Conservation (phyloP, 805 yeast genomes). For the Kuraishia floccosa region DNA sequence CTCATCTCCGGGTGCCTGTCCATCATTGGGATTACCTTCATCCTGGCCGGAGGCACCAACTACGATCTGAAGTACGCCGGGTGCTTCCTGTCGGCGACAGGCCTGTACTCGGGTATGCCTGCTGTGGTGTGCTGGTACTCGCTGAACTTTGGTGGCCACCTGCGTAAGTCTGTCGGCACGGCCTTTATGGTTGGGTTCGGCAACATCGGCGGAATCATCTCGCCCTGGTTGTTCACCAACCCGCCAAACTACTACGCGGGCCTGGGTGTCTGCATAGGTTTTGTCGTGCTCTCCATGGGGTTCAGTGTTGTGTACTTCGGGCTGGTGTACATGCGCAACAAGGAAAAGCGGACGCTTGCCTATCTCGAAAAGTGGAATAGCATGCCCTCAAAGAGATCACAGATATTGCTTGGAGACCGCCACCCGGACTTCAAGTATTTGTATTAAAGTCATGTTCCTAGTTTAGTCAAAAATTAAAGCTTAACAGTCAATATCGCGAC, state of each 20-base stretch:
- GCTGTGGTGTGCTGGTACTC: conserved; percentile 58
- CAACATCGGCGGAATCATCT: conserved; percentile 60
- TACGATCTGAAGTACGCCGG: conserved; percentile 45
- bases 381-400: conserved; percentile 11
- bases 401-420: conserved; percentile 20
- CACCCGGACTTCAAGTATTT: conserved; percentile 35
- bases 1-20: conserved; percentile 21
- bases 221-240: conserved; percentile 44
- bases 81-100: conserved; percentile 46
- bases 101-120: conserved; percentile 59
- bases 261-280: conserved; percentile 36
- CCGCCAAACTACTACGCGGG: conserved; percentile 54
- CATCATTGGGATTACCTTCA: conserved; percentile 43
- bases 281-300: conserved; percentile 28
- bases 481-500: too few relatives aligned
- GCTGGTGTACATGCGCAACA: conserved; percentile 20
- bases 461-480: too few relatives aligned
- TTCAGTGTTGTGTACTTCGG: conserved; percentile 19
- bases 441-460: conserved; percentile 18
- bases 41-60: conserved; percentile 31
- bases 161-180: conserved; percentile 37
- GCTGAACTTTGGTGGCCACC: conserved; percentile 52
- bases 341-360: conserved; percentile 19
- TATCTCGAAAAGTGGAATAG: conserved; percentile 17
- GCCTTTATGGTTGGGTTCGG: conserved; percentile 59